phyloP scores from a whole-genome alignment of 352 stramenopile species.

The Blastocystis sp. region DNA sequence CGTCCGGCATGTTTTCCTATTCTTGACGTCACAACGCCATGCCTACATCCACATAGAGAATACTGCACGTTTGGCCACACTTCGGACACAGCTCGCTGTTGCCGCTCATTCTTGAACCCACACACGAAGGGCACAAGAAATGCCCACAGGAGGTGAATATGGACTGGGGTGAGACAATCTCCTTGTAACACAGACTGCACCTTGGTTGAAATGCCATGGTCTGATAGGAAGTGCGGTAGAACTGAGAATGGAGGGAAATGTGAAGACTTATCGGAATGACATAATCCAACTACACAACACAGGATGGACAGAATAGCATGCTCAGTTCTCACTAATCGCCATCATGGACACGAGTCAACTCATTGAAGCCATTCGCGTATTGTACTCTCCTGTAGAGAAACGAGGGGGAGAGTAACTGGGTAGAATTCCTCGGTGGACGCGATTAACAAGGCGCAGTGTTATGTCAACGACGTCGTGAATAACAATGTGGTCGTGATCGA shows the following conservation, averaged over 20 bases:
- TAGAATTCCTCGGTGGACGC: neutral
- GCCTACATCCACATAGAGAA: neutral
- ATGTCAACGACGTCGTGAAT: conserved; percentile 6
- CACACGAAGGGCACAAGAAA: conserved; percentile 22
- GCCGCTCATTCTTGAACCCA: neutral
- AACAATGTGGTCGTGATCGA: neutral
- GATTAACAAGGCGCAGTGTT: conserved; percentile 1
- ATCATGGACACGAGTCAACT: neutral
- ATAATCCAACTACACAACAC: neutral
- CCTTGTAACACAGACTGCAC: neutral
- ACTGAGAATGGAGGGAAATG: neutral
- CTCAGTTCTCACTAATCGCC: neutral
- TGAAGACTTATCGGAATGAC: too few relatives aligned
- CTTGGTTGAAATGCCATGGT: neutral
- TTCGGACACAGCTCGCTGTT: neutral
- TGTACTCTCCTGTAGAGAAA: neutral
- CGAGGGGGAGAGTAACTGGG: too few relatives aligned
- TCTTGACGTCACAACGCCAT: neutral
- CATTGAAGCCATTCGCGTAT: neutral
- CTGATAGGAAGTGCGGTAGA: too few relatives aligned
- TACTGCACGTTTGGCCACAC: conserved; percentile 33
- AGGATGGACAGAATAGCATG: neutral
- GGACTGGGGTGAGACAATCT: neutral
- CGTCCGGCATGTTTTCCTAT: conserved; percentile 27
- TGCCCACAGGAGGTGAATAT: conserved; percentile 35